These are phyloP conservation scores for Pichia gijzeniarum DNA, from an alignment of 805 yeast species.

Conservation along the genomic window DNA sequence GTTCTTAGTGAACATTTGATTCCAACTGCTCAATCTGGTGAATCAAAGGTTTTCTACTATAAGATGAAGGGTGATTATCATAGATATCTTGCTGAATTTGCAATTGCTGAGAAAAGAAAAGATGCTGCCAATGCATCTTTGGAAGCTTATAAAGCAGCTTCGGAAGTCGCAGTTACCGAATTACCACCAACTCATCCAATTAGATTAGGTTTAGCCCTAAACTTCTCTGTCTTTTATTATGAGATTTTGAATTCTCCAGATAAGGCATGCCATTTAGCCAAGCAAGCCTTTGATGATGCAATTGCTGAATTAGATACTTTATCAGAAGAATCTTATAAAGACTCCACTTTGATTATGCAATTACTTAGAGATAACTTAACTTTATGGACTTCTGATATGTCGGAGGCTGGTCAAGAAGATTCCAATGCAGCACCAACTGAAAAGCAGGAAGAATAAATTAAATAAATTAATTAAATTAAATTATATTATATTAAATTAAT, in stretches of 20 bases:
- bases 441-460: constrained; percentile 19
- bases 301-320: constrained; percentile 97
- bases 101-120: constrained; percentile 84
- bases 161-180: constrained; percentile 94
- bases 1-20: constrained; percentile 87
- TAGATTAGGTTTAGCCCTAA: constrained; percentile 94
- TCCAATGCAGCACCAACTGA: constrained; percentile 7
- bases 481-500: background rate
- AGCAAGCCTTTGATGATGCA: constrained; percentile 98
- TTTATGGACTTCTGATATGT: constrained; percentile 94
- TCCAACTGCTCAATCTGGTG: constrained; percentile 93
- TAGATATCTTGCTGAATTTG: constrained; percentile 97
- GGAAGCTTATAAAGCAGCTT: constrained; percentile 92
- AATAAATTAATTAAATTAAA: background rate
- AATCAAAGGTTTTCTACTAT: constrained; percentile 95
- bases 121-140: constrained; percentile 87
- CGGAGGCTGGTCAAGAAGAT: constrained; percentile 68
- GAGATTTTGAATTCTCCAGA: constrained; percentile 98
- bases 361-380: constrained; percentile 96
- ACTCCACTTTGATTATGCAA: constrained; percentile 98
- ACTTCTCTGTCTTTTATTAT: constrained; percentile 96
- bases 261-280: constrained; percentile 97
- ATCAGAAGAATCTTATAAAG: constrained; percentile 97
- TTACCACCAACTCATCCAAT: constrained; percentile 98
- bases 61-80: constrained; percentile 99